Conservation (phyloP, 1,284 basidiomycete genomes). For the Agroathelia rolfsii region DNA sequence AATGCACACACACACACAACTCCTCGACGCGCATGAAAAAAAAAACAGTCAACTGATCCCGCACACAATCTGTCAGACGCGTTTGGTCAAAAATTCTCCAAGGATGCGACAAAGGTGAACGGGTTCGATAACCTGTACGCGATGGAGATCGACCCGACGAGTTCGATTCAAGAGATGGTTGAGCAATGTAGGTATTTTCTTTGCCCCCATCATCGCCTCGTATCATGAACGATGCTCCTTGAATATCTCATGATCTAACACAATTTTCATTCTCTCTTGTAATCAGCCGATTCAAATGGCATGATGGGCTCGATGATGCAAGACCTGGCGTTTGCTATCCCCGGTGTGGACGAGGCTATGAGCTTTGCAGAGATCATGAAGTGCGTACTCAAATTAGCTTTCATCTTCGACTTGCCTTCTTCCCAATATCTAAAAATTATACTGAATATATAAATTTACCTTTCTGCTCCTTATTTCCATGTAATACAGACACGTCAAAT, state of each 20-base stretch:
- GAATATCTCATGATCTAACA: constrained; percentile 6
- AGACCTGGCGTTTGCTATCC: constrained; percentile 97
- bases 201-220: no score
- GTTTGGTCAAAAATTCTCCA: constrained; percentile 98
- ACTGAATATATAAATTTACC: no score
- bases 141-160: constrained; percentile 99
- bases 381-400: constrained; percentile 36
- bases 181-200: constrained; percentile 68
- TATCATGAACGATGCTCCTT: constrained; percentile 1
- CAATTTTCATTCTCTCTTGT: not conserved
- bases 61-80: constrained; percentile 99
- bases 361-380: constrained; percentile 99
- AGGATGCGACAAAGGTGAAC: constrained; percentile 98
- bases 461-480: constrained; percentile 7
- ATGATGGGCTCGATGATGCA: constrained; percentile 99
- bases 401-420: constrained; percentile 6
- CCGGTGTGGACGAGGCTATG: constrained; percentile 99
- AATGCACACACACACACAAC: no score
- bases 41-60: constrained; percentile 93
- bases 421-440: no score
- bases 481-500: constrained; percentile 96
- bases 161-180: constrained; percentile 97
- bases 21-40: no score
- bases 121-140: constrained; percentile 95
- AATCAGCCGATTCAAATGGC: constrained; percentile 85